Base-by-base conservation (phyloP, 192 early-diverging fungal genomes). In the Chytriomyces confervae region DNA sequence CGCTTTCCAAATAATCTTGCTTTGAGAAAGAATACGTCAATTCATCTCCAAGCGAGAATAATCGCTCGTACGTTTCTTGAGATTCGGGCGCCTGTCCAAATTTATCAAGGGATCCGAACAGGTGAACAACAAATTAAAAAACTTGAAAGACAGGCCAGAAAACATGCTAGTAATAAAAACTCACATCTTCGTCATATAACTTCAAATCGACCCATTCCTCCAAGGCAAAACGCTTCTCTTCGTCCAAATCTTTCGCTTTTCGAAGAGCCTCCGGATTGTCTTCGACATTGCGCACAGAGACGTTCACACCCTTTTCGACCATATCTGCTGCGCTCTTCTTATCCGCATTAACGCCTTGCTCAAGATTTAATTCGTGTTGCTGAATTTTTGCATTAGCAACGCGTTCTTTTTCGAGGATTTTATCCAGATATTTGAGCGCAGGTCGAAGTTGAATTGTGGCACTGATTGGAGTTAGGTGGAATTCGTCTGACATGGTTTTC, bases 361-460 rank as follows among this genome's bases (percentile, higher is more conserved):
- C 92, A 23, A 76, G 64, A 27, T 92, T 87, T 73, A 82, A 72
- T 74, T 91, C 88, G 76, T 91, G 83, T 69, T 92, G 91, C 66
- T 79, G 88, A 6, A 91, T 90, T 36, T 76, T 76, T 7, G 61
- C 61, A 6, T 8, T 49, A 24, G 74, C 74, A 29, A 88, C 90
- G 64, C 90, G 91, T 63, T 87, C 84, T 77, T 96, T 97, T 61
- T 95, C 94, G 44, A 90, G 89, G 78, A 96, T 95, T 78, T 93
- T 91, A 76, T 98, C 96, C 36, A 97, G 83, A 80, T 99, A 97
- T 69, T 91, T 91, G 50, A 99, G 89, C 24, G 90, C 92, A 9
- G 97, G 96, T 1, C 94, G 91, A 72, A 99, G 81, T 81, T 98
- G 96, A 10, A 95, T 85, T 5, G 90, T 78, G 46, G 91, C 85